Base-by-base conservation (phyloP, 768 basidiomycete species). In the Lactarius vividus region DNA sequence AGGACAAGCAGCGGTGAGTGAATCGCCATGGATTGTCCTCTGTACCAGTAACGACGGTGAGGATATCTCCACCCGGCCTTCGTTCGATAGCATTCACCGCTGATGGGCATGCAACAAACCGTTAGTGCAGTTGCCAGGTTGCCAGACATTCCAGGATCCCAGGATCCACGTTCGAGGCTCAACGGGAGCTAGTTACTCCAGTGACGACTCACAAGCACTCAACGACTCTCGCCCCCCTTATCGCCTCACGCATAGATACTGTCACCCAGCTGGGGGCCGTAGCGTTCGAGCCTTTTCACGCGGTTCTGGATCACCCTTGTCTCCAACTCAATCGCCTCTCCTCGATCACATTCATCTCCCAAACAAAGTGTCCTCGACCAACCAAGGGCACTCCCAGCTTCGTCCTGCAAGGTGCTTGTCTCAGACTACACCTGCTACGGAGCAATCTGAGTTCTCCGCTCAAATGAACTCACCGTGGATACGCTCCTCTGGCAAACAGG, bases 221-320 rank as follows among this genome's bases (percentile, higher is more conserved):
- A 26, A n/a, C 3, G 15, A 18, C 16, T 49, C 20, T 58, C 39
- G 29, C 52, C 63, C 63, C 39, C 49, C 28, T 57, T 59, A 64
- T 59, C 63, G 37, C 63, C 63, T 53, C 57, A 15, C 26, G 7
- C 57, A 64, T 64, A 40, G 63, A 49, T 59, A 64, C 56, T 49
- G 49, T 59, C 57, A 64, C 63, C 28, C 28, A 58, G 20, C 44
- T 59, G 28, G 37, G 29, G 37, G 37, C 57, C 52, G 16, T 52
- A 26, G 49, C 63, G 39, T 59, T 64, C 46, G 5, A 40, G 49
- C 37, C 37, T 58, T 35, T 53, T 63, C 23, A 35, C 35, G 8
- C 23, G 26, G 56, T 35, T 28, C 37, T 54, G 52, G 39, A 42
- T 55, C 52, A n/a, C 28, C 20, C 39, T 42, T 6, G 9, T 35